Base-by-base conservation (phyloP, 257 asterid species). In the Rubia yunnanensis region DNA sequence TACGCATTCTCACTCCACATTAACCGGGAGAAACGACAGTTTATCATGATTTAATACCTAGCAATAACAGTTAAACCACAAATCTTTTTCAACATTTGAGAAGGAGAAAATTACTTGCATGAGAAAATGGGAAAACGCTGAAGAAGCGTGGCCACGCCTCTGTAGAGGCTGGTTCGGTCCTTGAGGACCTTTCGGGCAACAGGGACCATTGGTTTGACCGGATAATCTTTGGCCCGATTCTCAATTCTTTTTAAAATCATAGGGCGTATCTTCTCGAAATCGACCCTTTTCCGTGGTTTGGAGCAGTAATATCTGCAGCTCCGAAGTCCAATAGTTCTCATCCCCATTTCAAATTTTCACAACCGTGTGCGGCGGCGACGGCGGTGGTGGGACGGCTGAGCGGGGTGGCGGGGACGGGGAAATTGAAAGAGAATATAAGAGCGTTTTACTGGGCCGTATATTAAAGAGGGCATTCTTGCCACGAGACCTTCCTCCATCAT, bases 201-300 rank as follows among this genome's bases (percentile, higher is more conserved):
- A 24, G 88, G 86, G 11, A 78, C 70, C 87, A 86, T 79, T 14
- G 70, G 74, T 54, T 53, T 78, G 67, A 84, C 67, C 10, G 96
- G 94, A 76, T 86, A 82, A 3, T 82, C 82, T 67, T 83, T 83
- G 55, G 95, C 89, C 55, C 97, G 88, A 54, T 87, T 82, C 74
- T 83, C 86, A 27, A 92, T 88, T 70, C 96, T 86, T 77, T 81
- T 84, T 67, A 87, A 65, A 63, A 92, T 84, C 94, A 86, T 77
- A 9, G 95, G 97, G 76, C 88, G 77, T 23, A 89, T 81, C 80
- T 84, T 89, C 82, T 70, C 78, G 65, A 79, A 80, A 71, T 89
- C 82, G 58, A 78, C 53, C 5, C n/a, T 32, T 44, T 53, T 69
- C 28, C 82, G 18, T 52, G 84, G 14, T 46, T 65, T 80, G 10